Evolutionary conservation across 352 stramenopile genomes (phyloP), one percentile per base, ranked within the genome.

Genomic region (Phytophthora colocasiae): DNA sequence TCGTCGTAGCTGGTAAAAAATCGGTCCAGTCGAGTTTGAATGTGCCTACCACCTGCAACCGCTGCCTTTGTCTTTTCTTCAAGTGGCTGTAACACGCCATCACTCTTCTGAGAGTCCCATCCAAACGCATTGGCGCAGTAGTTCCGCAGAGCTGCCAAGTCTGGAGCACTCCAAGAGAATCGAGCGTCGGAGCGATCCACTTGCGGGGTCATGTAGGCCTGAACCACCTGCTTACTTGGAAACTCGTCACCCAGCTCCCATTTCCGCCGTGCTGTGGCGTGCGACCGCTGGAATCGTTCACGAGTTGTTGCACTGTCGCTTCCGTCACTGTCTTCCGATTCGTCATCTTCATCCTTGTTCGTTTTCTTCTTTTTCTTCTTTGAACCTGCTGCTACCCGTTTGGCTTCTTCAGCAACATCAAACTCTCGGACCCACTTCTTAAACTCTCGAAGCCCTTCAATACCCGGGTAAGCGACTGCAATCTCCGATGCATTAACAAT

Each of bases 1-100:
- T 99, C 96, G 48, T 99, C 87, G 72, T 99, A 99, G 19, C 79
- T 91, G 63, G 95, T 97, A 65, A 98, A 99, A 51, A 97, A 98
- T 9, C 89, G 88, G 67, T 99, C 97, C 34, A 99, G 90, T 12
- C 96, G 80, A 6, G 87, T 98, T 75, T 99, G 97, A 9, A 87
- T 62, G 15, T 68, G 64, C 36, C 58, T 52, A 2, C 81, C 81
- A 2, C 55, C 60, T 1, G 54, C 58, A 22, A 66, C 66, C 45
- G 76, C 57, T 29, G 49, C 62, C 32, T 71, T 80, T 4, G 75
- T 75, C 24, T 87, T 85, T 48, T 91, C 73, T 66, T 90, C 75
- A 14, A 99, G 82, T 9, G 97, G 97, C n/a, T 93, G 66, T 31
- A 99, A 52, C 22, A 97, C 74, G 10, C 80, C 73, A 66, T 98